Evolutionary conservation across 1,139 yeast genomes (phyloP).

Genomic region (Debaryomyces singareniensis): DNA sequence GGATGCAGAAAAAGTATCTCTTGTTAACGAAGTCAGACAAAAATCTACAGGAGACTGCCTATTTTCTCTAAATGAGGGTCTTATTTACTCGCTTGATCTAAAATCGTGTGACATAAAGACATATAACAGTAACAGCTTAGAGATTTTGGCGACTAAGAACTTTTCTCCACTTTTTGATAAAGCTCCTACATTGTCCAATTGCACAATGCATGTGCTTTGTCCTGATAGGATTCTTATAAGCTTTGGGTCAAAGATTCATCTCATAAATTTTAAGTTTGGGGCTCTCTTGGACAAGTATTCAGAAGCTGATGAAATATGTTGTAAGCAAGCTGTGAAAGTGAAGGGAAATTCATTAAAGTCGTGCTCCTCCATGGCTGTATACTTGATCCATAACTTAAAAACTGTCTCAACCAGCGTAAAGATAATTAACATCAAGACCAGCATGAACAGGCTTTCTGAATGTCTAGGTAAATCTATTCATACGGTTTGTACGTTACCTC

Average conservation of each 20-base stretch:
- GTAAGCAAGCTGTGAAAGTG: constrained; percentile 33
- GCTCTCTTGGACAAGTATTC: constrained; percentile 35
- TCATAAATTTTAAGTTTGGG: constrained; percentile 39
- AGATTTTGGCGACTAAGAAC: constrained; percentile 13
- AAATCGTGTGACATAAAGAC: constrained; percentile 12
- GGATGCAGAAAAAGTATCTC: constrained; percentile 15
- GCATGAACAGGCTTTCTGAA: constrained; percentile 65
- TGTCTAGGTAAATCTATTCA: constrained; percentile 61
- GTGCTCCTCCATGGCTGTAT: constrained; percentile 37
- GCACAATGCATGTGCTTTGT: constrained; percentile 31
- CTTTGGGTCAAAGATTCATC: constrained; percentile 28
- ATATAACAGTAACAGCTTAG: constrained; percentile 18
- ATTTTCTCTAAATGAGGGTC: constrained; percentile 22
- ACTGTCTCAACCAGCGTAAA: constrained; percentile 40
- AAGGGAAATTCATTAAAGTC: constrained; percentile 37
- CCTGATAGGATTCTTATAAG: constrained; percentile 42
- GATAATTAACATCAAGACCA: constrained; percentile 53
- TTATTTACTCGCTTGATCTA: constrained; percentile 19
- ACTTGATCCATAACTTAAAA: constrained; percentile 33
- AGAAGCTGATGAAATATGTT: constrained; percentile 18
- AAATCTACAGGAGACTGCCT: constrained; percentile 5
- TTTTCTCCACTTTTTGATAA: constrained; percentile 14
- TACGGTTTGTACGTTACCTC: constrained; percentile 4
- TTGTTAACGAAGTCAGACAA: constrained; percentile 11
- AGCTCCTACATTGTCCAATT: constrained; percentile 6